Base-by-base conservation (phyloP, 2,329 filamentous ascomycete species). In the Aureobasidium leucospermi region DNA sequence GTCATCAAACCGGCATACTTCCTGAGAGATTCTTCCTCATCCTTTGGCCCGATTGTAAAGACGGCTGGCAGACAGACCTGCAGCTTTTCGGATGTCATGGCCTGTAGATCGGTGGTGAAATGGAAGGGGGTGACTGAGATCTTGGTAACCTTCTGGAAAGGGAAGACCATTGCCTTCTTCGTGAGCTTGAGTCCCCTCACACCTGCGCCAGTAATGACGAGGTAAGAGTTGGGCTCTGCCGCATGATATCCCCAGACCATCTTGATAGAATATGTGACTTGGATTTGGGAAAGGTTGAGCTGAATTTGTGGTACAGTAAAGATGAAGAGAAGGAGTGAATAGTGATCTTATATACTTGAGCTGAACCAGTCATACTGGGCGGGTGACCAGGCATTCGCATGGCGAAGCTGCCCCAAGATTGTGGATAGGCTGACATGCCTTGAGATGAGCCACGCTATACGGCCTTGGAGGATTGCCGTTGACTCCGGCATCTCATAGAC, bases 81-180 rank as follows among this genome's bases (percentile, higher is more conserved):
- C 3, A 94, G 80, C 72, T 95, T 95, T 76, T 95, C 90, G 67
- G 86, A 84, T 16, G 90, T 95, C 90, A 95, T 96, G 60, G 90
- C 90, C 70, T 92, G 88, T 1, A 95, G 77, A 60, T 85, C 85
- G 80, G 95, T 89, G 61, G 82, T 84, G 73, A 94, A 93, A 74
- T 95, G 90, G 69, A 63, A 63, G 0, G 62, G 62, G 1, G 38
- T 43, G 10, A 41, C 28, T 41, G 49, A 62, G 53, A 38, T 46
- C n/a, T 41, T 36, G 49, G 16, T 45, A 36, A 70, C 66, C 65
- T 84, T 81, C 74, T 92, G 88, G 63, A 89, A 84, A 59, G 88
- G 88, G 74, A 80, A 81, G 16, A 90, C 79, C 76, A 87, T 85
- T 59, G 85, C 80, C 64, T 89, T 87, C 75, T 95, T 96, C 69